Evolutionary conservation across 257 asterid species (phyloP), one percentile per base, ranked within the genome.

Genomic region (Capsicum chinense): DNA sequence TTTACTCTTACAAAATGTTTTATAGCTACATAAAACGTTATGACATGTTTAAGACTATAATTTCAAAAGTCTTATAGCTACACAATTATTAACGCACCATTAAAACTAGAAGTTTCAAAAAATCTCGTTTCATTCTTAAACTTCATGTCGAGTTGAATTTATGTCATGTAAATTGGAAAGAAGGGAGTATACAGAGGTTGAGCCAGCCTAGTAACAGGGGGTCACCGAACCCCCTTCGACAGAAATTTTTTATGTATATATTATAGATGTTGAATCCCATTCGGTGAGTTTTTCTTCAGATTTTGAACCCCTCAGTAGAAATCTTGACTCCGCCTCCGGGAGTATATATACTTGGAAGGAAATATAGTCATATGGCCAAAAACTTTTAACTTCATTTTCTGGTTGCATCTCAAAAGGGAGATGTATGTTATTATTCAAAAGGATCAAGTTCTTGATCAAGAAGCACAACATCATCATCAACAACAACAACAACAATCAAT

Each of bases 401-500:
- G 56, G 79, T 56, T 13, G 60, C 60, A 5, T 2, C 62, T 6
- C 7, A 11, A 9, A 17, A n/a, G 15, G 56, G 73, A 42, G 60
- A 60, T 81, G 58, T 0, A 60, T 81, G 73, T 2, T 52, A 52
- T 33, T 14, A 76, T 80, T 39, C 44, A 15, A 62, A 50, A 62
- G 84, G 48, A 47, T 15, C 10, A 62, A 44, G 16, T 19, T 62
- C 26, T 84, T 21, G 50, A 69, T 16, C 15, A 39, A 50, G 80
- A 62, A 42, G 9, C 42, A 69, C 11, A 12, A 21, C 21, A 21
- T 21, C 21, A 21, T 21, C 21, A 21, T n/a, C n/a, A n/a, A 19
- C 56, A 4, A 16, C 54, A 13, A 60, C 50, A 64, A 60, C 63
- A 80, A 87, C n/a, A 79, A 26, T 11, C 8, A 48, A 74, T 48